Conservation (phyloP, 2,329 filamentous ascomycete species). For the Talaromyces sp. region DNA sequence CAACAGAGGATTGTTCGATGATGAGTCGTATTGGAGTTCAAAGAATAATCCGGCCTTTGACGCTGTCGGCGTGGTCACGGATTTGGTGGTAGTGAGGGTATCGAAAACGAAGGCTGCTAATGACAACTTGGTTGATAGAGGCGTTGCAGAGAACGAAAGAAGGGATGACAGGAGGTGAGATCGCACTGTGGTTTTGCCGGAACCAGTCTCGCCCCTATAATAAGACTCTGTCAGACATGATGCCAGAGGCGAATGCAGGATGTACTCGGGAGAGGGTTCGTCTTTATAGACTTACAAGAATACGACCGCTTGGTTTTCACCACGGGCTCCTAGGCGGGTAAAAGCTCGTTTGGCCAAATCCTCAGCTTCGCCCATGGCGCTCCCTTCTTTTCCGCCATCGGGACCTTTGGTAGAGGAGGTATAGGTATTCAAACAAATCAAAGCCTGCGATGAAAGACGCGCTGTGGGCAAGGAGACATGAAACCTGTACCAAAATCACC, state of each 20-base stretch:
- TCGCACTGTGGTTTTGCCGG: slow-evolving; percentile 92
- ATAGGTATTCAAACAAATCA: slow-evolving; percentile 93
- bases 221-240: slow-evolving; percentile 28
- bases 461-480: slow-evolving; percentile 88
- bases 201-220: slow-evolving; percentile 83
- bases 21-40: slow-evolving; percentile 92
- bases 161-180: slow-evolving; percentile 83
- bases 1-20: slow-evolving; percentile 77
- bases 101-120: slow-evolving; percentile 95
- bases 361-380: slow-evolving; percentile 87
- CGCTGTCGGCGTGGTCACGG: slow-evolving; percentile 87
- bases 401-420: slow-evolving; percentile 81
- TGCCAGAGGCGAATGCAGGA: not conserved
- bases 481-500: slow-evolving; percentile 72
- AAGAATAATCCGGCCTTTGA: slow-evolving; percentile 95
- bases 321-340: slow-evolving; percentile 77
- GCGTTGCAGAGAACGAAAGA: slow-evolving; percentile 85
- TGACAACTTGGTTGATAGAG: slow-evolving; percentile 87
- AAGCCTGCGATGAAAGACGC: slow-evolving; percentile 81
- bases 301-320: slow-evolving; percentile 87
- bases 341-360: slow-evolving; percentile 86
- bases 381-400: slow-evolving; percentile 88
- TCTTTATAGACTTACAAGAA: slow-evolving; percentile 69
- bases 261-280: not conserved
- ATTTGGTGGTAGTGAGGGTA: slow-evolving; percentile 93